A percentile compares a stretch with the other conserved stretches of the same genome.
These are phyloP conservation scores for Boletus rufocinnamomeus DNA, from an alignment of 768 basidiomycete genomes.

Conservation along the genomic window DNA sequence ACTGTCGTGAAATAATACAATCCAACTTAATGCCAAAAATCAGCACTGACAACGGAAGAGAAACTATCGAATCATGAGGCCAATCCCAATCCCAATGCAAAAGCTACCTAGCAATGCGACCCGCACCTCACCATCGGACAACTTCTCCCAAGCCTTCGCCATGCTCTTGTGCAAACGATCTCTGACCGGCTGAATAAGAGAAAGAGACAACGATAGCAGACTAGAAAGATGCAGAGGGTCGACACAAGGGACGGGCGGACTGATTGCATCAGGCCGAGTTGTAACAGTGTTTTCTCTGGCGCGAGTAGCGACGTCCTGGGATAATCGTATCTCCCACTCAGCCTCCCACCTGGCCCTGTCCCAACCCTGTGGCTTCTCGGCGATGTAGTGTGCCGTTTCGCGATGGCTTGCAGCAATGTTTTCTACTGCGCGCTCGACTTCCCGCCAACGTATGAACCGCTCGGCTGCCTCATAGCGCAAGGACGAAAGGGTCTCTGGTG, in stretches of 20 bases:
- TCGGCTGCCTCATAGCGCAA: conserved; percentile 67
- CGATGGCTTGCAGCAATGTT: conserved; percentile 39
- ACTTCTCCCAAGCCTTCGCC: conserved; percentile 26
- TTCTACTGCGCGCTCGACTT: conserved; percentile 60
- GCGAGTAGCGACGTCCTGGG: conserved; percentile 57
- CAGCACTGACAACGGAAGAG: neutral
- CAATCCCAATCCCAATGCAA: conserved; percentile 48
- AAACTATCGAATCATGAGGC: conserved; percentile 36
- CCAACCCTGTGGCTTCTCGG: conserved; percentile 42
- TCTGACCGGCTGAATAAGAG: conserved; percentile 53
- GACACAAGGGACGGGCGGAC: conserved; percentile 37
- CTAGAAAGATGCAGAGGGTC: conserved; percentile 73
- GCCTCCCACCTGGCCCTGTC: conserved; percentile 67
- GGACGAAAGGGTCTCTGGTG: conserved; percentile 57
- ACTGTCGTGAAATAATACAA: neutral
- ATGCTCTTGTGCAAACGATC: conserved; percentile 26
- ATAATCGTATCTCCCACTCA: conserved; percentile 62
- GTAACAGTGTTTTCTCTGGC: conserved; percentile 43
- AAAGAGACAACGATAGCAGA: conserved; percentile 59
- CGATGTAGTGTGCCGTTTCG: conserved; percentile 23
- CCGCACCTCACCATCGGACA: conserved; percentile 33
- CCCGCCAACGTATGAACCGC: conserved; percentile 71
- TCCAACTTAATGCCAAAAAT: neutral
- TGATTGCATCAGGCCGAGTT: conserved; percentile 16
- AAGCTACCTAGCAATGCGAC: conserved; percentile 43